Percentiles rank a stretch among this genome's conserved stretches.
These are phyloP conservation scores for Raphanus raphanistrum DNA, from an alignment of 345 rosid genomes.

Conservation along the genomic window DNA sequence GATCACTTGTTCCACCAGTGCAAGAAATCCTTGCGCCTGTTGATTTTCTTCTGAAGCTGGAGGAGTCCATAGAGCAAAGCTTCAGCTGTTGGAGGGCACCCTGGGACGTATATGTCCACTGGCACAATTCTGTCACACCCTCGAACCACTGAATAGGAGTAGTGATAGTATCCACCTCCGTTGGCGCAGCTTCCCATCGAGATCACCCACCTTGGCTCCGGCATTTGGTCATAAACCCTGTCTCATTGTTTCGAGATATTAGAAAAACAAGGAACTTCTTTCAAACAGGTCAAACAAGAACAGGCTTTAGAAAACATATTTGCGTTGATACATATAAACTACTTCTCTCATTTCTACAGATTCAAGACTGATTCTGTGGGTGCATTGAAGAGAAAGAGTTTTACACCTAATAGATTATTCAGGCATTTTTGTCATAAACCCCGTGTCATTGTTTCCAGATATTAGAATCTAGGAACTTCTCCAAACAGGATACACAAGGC, in stretches of 20 bases:
- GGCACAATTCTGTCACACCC: conserved; percentile 99
- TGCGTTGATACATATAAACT: neutral
- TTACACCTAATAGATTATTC: neutral
- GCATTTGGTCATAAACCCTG: conserved; percentile 99
- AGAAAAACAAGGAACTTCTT: neutral
- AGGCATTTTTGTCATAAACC: neutral
- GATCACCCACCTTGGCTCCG: conserved; percentile 97
- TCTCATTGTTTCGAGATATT: conserved; percentile 25
- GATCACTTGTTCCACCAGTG: conserved; percentile 84
- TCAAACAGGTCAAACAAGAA: conserved; percentile 6
- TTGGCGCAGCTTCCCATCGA: conserved; percentile 99
- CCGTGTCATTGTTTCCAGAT: too few relatives aligned
- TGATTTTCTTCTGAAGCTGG: conserved; percentile 97
- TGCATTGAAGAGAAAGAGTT: neutral
- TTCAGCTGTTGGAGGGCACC: conserved; percentile 98
- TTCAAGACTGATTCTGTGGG: conserved; percentile 1
- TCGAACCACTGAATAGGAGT: conserved; percentile 93
- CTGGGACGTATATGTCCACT: conserved; percentile 93
- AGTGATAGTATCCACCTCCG: conserved; percentile 98
- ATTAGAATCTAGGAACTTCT: too few relatives aligned
- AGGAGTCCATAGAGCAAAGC: conserved; percentile 90
- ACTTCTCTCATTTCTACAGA: too few relatives aligned
- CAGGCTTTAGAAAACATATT: neutral
- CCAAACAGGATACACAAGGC: too few relatives aligned
- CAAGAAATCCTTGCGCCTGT: conserved; percentile 94